Conservation (phyloP, 805 yeast genomes). For the Candida railenensis region DNA sequence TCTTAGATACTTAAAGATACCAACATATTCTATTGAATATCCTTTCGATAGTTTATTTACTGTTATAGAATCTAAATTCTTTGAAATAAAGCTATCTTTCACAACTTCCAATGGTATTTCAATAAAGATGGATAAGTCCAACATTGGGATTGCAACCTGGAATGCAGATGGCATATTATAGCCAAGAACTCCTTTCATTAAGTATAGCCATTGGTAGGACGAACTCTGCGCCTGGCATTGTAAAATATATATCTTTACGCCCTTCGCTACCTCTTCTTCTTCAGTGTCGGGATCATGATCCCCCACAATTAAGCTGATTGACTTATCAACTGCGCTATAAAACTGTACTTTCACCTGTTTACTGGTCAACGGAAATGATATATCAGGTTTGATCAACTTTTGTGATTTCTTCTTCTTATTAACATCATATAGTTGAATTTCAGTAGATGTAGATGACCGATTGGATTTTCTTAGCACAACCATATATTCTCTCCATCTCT, state of each 20-base stretch:
- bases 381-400: slow-evolving; percentile 20
- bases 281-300: background rate
- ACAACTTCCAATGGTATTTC: slow-evolving; percentile 42
- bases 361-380: slow-evolving; percentile 15
- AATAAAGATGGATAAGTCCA: slow-evolving; percentile 45
- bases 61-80: slow-evolving; percentile 5
- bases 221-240: slow-evolving; percentile 52
- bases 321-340: slow-evolving; percentile 68
- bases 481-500: slow-evolving; percentile 78
- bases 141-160: slow-evolving; percentile 44
- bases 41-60: slow-evolving; percentile 15
- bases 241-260: slow-evolving; percentile 47
- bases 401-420: slow-evolving; percentile 29
- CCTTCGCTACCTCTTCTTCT: slow-evolving; percentile 12
- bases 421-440: slow-evolving; percentile 60
- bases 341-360: slow-evolving; percentile 40
- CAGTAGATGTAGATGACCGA: slow-evolving; percentile 48
- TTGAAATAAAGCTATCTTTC: slow-evolving; percentile 14
- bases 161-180: slow-evolving; percentile 23
- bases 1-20: slow-evolving; percentile 37
- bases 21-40: slow-evolving; percentile 21
- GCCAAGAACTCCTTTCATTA: slow-evolving; percentile 51
- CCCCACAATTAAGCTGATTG: slow-evolving; percentile 51
- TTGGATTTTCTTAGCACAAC: slow-evolving; percentile 71
- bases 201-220: slow-evolving; percentile 63